Base-by-base conservation (phyloP, 352 stramenopile genomes). In the Phytophthora hybrid region DNA sequence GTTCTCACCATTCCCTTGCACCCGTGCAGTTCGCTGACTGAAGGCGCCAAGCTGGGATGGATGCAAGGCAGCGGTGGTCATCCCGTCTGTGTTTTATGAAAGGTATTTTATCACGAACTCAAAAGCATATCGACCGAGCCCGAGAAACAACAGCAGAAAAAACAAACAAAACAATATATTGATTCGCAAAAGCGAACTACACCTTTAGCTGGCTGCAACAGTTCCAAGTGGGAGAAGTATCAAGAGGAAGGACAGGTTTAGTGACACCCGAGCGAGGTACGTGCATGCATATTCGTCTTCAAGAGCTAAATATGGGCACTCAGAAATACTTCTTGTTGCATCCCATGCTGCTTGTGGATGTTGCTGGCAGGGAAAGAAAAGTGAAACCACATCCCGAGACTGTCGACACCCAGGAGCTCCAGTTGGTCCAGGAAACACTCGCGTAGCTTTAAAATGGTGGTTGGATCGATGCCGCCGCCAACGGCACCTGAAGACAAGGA, bases 401-500 rank as follows among this genome's bases (percentile, higher is more conserved):
- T 18, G 34, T n/a, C 55, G n/a, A n/a, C 32, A 32, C 9, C n/a
- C n/a, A 18, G 10, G 23, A 21, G 44, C 23, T 18, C 37, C 21
- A 32, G 21, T 63, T 39, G 49, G 19, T 26, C 41, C 41, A 55
- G 19, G 16, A 59, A 53, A 14, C 62, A 61, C 55, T 21, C 0
- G 18, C 19, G n/a, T 19, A 55, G 44, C 39, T 2, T 56, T 34
- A 44, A 49, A 46, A 79, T 79, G 73, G 73, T 79, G 5, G 68
- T 77, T 21, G 73, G 73, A 10, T 56, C 51, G 11, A 77, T 77
- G 73, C 73, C 64, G 19, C 73, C 73, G 44, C 69, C 69, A 18
- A 52, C 74, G 55, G 74, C 69, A 21, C 69, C 64, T 47, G 44
- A 74, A 70, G 46, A 77, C 54, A 75, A 77, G 51, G 88, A 94